Base-by-base conservation (phyloP, 352 stramenopile species). In the Globisporangium paroecandrum region DNA sequence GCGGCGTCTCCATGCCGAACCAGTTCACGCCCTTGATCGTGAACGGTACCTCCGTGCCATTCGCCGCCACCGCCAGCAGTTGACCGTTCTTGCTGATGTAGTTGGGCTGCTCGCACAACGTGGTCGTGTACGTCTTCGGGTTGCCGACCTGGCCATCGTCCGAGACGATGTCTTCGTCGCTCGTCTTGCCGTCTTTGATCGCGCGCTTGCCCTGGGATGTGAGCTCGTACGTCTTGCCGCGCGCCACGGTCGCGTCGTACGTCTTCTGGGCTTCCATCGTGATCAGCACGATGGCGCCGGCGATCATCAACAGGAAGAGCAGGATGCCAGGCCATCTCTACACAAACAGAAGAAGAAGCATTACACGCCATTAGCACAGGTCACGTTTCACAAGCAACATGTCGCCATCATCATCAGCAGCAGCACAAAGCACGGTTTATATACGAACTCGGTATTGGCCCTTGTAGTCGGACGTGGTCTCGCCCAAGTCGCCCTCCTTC, bases 11-110 rank as follows among this genome's bases (percentile, higher is more conserved):
- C 83, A 93, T 91, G 55, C 85, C 83, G 24, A 91, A 90, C 85
- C 85, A 93, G 64, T 91, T 93, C 15, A 90, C 69, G 12, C 85
- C 83, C 66, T 93, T 93, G 79, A 91, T 89, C 55, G 82, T 65
- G 51, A 93, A 74, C 3, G 78, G 68, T 3, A 93, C 70, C 22
- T 90, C 79, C 0, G 83, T 91, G n/a, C 85, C 83, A 65, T 93
- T 93, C 15, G 71, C 63, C 7, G 85, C 66, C 29, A 92, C 78
- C 1, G 83, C 81, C 20, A 77, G 70, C 24, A 93, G 72, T 29
- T 81, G 67, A 4, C 85, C 85, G 53, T 91, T 82, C 71, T 93
- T 91, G 69, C 78, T 93, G 66, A 88, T 73, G 68, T 91, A 94
- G 61, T 94, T 78, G 10, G 83, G 82, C 65, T 89, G 64, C 60